Evolutionary conservation across 73 alveolate species (phyloP), one percentile per base, ranked within the genome.

Genomic region (Blepharisma stoltei): DNA sequence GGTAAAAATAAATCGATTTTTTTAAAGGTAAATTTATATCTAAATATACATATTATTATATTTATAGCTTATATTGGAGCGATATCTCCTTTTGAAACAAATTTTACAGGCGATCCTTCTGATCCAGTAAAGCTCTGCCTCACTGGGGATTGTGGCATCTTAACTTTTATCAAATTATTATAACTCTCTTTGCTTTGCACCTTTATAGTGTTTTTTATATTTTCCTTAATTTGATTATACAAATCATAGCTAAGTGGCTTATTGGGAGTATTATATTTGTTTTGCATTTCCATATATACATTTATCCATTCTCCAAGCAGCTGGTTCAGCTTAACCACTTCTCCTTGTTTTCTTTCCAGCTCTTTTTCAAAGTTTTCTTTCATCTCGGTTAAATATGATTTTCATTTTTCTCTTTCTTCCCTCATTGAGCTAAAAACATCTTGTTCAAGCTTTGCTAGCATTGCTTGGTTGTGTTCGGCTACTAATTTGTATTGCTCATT

Each of bases 281-380:
- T 38, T 25, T 60, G 73, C 14, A 60, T n/a, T 60, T 60, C 73
- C 73, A 60, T 60, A 60, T 60, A 60, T 47, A 14, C 23, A 60
- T 60, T 60, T 8, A 60, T 5, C 73, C 73, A 60, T 60, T 60
- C 23, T 25, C 73, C 73, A 60, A 60, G 73, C 23, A 60, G 23
- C 46, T 60, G 46, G 5, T 60, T 60, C 37, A 60, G 5, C 46
- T 38, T 14, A 5, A 60, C 5, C 0, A 60, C 73, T 25, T 60
- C 73, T 14, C 18, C 46, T 60, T 60, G 73, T 60, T 60, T 60
- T 60, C 73, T 60, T 9, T 25, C 23, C 11, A 60, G 46, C 23
- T 60, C 73, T 60, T 25, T 60, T 60, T 60, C 73, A 60, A 14
- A 60, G 23, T 60, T 60, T 60, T 60, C 73, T 25, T 60, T 60